Evolutionary conservation across 2,329 filamentous ascomycete species (phyloP), one percentile per base, ranked within the genome.

Genomic region (Pseudopyricularia javanii): DNA sequence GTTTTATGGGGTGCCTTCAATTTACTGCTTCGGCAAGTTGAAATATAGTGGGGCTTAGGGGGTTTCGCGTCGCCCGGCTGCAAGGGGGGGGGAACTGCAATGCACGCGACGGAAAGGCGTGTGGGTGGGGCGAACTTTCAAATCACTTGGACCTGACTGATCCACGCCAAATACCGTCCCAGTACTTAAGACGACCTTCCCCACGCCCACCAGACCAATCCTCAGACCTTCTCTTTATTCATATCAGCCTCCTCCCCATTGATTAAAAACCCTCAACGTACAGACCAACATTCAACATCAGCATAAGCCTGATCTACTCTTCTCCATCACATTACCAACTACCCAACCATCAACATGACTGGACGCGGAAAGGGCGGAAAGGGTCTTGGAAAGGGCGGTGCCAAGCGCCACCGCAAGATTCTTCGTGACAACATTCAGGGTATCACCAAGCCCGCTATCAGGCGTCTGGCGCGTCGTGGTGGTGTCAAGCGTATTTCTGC

Each of bases 401-500:
- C 91, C 75, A 97, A 96, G 87, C 91, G 91, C 76, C 91, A 96
- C 79, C 85, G 91, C 69, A 96, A 96, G 88, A 96, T 96, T 80
- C 82, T 96, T 74, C 89, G 91, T 76, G 91, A 95, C 86, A 96
- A 95, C 87, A 96, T 96, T 70, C 91, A 96, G 79, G 91, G 91
- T 77, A 96, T 96, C 70, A 96, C 91, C 69, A 96, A 96, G 87
- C 91, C 91, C 66, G 91, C 91, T 66, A 96, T 96, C 75, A 86
- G 91, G 68, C 91, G 91, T 94, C 90, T 96, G 71, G 91, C 91
- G 61, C 91, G 91, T 77, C 90, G 91, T 93, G 91, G 91, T 74
- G 91, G 91, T 91, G 91, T 96, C 82, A 96, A 96, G 88, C 91
- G 91, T 95, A 96, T 96, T 68, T 95, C 90, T 67, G 91, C 91